Evolutionary conservation across 1,284 basidiomycete genomes (phyloP).

Genomic region (Sanguinoderma infundibulare): DNA sequence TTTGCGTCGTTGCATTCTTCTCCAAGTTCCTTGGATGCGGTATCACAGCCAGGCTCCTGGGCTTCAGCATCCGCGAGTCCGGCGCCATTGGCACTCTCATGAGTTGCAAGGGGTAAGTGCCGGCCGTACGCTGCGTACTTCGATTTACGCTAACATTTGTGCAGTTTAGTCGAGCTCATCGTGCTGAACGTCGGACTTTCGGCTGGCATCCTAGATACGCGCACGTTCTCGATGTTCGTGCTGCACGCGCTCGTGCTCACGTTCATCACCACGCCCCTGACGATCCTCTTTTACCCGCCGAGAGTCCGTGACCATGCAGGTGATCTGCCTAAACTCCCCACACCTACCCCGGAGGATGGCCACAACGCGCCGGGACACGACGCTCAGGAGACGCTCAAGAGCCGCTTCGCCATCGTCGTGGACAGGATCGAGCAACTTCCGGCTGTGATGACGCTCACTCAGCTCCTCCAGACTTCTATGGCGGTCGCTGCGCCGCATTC

Average conservation of each 20-base stretch:
- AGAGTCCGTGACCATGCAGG: constrained; percentile 44
- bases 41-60: constrained; percentile 61
- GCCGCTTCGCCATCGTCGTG: constrained; percentile 78
- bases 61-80: constrained; percentile 81
- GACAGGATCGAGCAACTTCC: constrained; percentile 88
- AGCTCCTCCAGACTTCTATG: constrained; percentile 52
- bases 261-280: constrained; percentile 86
- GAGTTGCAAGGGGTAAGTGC: constrained; percentile 87
- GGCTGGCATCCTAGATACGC: constrained; percentile 78
- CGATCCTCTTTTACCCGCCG: constrained; percentile 75
- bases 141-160: not conserved
- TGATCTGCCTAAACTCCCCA: not conserved
- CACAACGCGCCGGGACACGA: constrained; percentile 1
- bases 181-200: constrained; percentile 90
- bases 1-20: constrained; percentile 81
- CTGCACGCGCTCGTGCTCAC: constrained; percentile 86
- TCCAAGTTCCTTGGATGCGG: constrained; percentile 81
- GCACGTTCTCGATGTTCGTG: constrained; percentile 88
- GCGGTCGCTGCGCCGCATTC: constrained; percentile 4
- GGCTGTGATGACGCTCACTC: constrained; percentile 66
- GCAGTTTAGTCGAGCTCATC: constrained; percentile 84
- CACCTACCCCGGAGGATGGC: constrained; percentile 14
- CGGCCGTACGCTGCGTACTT: not conserved
- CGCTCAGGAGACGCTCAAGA: constrained; percentile 48
- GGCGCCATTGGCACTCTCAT: constrained; percentile 90